These are phyloP conservation scores for Suillus placidus DNA, from an alignment of 768 basidiomycete species.

Conservation along the genomic window DNA sequence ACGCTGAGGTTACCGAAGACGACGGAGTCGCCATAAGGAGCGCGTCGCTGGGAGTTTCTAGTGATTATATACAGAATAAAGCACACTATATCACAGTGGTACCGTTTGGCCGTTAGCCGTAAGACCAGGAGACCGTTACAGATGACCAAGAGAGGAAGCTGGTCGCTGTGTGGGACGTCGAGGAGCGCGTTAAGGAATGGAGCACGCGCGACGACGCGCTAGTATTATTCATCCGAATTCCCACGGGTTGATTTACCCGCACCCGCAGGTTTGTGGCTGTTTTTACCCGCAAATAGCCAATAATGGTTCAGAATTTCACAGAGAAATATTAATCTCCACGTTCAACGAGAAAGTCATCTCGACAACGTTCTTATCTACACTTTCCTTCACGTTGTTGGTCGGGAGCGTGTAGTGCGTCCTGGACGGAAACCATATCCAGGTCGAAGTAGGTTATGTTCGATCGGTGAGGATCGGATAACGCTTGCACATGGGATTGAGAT, in stretches of 20 bases:
- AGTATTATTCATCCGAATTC: slow-evolving; percentile 40
- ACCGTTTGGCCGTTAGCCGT: slow-evolving; percentile 13
- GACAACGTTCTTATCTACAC: slow-evolving; percentile 6
- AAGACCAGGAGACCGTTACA: slow-evolving; percentile 31
- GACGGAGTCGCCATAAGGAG: slow-evolving; percentile 74
- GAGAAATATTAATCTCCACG: slow-evolving; percentile 10
- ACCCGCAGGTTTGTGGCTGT: slow-evolving; percentile 17
- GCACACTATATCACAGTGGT: slow-evolving; percentile 21
- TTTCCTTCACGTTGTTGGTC: slow-evolving; percentile 6
- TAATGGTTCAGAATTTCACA: slow-evolving; percentile 13
- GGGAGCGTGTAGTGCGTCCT: not conserved
- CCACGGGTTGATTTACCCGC: slow-evolving; percentile 33
- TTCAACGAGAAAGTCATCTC: slow-evolving; percentile 20
- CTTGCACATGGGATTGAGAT: not conserved
- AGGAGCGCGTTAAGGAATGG: slow-evolving; percentile 42
- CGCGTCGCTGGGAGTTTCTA: slow-evolving; percentile 28
- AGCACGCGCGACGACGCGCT: slow-evolving; percentile 40
- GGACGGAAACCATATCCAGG: not conserved
- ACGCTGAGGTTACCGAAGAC: slow-evolving; percentile 81
- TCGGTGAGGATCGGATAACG: not conserved
- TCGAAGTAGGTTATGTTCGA: not conserved
- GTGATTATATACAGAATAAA: slow-evolving; percentile 20
- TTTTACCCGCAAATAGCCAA: slow-evolving; percentile 21
- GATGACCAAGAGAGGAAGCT: slow-evolving; percentile 37
- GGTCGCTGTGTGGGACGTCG: slow-evolving; percentile 40